Base-by-base conservation (phyloP, 345 rosid species). In the Cochlearia excelsa region DNA sequence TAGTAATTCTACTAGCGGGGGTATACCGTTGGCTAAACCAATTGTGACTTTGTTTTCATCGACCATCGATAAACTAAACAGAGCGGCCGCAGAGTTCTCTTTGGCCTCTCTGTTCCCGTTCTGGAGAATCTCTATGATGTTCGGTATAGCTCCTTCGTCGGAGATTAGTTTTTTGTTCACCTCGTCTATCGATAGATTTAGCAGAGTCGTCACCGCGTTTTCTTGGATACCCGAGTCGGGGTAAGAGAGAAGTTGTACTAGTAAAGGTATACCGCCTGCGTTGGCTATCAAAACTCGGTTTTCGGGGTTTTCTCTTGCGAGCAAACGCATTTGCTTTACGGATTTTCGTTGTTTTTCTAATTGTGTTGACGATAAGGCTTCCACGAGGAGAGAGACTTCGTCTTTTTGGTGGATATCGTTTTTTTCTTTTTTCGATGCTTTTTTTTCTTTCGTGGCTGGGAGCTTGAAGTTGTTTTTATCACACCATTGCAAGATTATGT, bases 1-100 rank as follows among this genome's bases (percentile, higher is more conserved):
- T 3, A 90, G 66, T 60, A 90, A 70, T 0, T 81, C 73, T 0
- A 90, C 87, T n/a, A 90, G 43, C 11, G 97, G 85, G 0, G 95
- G 88, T 29, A 90, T 83, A 16, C 90, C 95, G 28, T 80, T 55
- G 0, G 76, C 79, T 30, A 68, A 27, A 2, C 88, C 97, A 2
- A 89, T 68, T 0, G 78, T 75, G 23, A 87, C 78, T 70, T 87
- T 84, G 68, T 84, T 84, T 69, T 87, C 90, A n/a, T 83, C 90
- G 1, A 90, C 72, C 90, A 87, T 84, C 0, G 97, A 87, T 38
- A 90, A 63, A 61, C 90, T 90, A 68, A 86, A 90, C 38, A 89
- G 67, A 51, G 92, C 82, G 10, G 92, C 95, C 1, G 95, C 95
- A 1, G 95, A 81, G 67, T 90, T 90, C 63, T 89, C 97, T 66